Conservation (phyloP, 2,329 filamentous ascomycete genomes). For the Fusarium goolgardi region DNA sequence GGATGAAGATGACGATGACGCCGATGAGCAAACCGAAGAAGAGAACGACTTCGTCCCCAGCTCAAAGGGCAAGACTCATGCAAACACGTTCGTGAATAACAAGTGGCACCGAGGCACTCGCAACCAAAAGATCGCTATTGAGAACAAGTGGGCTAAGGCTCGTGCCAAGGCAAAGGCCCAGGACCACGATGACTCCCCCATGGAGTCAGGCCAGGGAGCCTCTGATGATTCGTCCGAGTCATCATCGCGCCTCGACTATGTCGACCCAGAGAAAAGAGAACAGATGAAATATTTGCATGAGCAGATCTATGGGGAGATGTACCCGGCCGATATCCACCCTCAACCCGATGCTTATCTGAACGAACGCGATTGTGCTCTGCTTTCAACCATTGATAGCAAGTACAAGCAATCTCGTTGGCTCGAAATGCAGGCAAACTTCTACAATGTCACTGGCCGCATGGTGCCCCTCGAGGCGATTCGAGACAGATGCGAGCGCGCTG, state of each 20-base stretch:
- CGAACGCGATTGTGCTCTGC: conserved; percentile 51
- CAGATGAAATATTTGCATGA: conserved; percentile 50
- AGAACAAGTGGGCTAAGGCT: conserved; percentile 39
- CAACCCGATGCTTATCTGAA: conserved; percentile 45
- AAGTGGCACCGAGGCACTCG: conserved; percentile 39
- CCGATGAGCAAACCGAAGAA: background rate
- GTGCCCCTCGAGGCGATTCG: conserved; percentile 54
- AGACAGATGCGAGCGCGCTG: conserved; percentile 50
- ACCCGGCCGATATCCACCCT: conserved; percentile 43
- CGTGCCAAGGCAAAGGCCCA: conserved; percentile 29
- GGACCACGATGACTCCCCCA: conserved; percentile 1
- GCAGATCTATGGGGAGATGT: conserved; percentile 49
- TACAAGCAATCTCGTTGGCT: conserved; percentile 53
- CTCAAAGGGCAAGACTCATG: conserved; percentile 4
- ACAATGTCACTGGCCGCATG: conserved; percentile 57
- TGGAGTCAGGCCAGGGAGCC: conserved; percentile 47
- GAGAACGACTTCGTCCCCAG: conserved; percentile 11
- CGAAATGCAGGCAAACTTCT: conserved; percentile 59
- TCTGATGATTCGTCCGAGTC: conserved; percentile 41
- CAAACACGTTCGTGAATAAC: conserved; percentile 5
- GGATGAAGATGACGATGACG: background rate
- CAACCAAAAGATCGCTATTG: conserved; percentile 35
- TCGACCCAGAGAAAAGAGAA: conserved; percentile 33
- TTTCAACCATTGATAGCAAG: conserved; percentile 52
- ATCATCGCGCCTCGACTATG: conserved; percentile 31